These are phyloP conservation scores for Solanum corneliomulleri DNA, from an alignment of 257 asterid genomes.

Conservation along the genomic window DNA sequence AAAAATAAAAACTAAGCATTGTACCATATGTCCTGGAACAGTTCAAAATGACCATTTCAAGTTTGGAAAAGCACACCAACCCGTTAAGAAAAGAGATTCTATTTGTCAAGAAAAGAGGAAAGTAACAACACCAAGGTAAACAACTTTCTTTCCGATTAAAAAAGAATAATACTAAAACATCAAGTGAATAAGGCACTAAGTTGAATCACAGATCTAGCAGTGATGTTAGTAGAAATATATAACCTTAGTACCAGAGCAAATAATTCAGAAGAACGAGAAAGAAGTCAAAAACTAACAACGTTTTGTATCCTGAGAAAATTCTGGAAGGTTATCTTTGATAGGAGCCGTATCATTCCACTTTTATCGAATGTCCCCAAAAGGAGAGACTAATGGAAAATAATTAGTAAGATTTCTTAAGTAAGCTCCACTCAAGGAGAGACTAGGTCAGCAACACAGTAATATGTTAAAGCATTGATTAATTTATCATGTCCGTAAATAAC, in stretches of 20 bases:
- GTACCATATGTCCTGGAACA: slow-evolving; percentile 87
- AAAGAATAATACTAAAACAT: neutral
- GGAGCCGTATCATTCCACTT: neutral
- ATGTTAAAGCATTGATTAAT: neutral
- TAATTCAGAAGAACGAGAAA: neutral
- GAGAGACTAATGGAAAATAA: neutral
- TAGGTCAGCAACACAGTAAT: neutral
- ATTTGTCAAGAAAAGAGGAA: neutral
- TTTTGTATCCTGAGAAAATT: neutral
- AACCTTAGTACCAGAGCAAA: neutral
- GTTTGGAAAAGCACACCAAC: slow-evolving; percentile 85
- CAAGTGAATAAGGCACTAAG: neutral
- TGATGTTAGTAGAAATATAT: neutral
- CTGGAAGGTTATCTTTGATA: neutral
- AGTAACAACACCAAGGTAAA: neutral
- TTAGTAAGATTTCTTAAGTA: neutral
- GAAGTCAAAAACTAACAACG: neutral
- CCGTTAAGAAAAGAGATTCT: slow-evolving; percentile 33
- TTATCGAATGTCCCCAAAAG: neutral
- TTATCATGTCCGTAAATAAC: neutral
- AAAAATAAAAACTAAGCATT: slow-evolving; percentile 9
- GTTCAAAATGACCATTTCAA: slow-evolving; percentile 93
- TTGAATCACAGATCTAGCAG: neutral
- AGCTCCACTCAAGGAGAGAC: neutral
- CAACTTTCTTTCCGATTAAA: neutral